Base-by-base conservation (phyloP, 169 alveolate genomes). In the Eimeria sp. region DNA sequence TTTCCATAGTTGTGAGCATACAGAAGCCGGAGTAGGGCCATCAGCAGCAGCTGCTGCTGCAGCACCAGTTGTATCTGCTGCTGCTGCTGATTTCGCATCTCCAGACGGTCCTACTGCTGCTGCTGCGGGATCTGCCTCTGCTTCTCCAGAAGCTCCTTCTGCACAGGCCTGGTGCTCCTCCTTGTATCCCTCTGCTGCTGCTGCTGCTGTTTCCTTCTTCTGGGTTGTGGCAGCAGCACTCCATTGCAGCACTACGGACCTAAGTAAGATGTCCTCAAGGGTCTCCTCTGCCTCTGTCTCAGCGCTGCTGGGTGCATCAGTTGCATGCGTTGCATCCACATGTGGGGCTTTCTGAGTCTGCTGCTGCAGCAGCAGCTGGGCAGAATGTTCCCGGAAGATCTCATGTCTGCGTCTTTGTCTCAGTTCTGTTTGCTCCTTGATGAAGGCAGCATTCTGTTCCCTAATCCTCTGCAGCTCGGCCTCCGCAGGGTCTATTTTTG, bases 211-310 rank as follows among this genome's bases (percentile, higher is more conserved):
- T 18, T 49, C n/a, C 72, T 6, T 16, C 9, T 34, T 22, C 72
- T 5, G 75, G 40, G 40, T 34, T 34, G 40, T 16, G 47, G 78
- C 67, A 30, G 63, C 84, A 49, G 27, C 27, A 34, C n/a, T 72
- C 96, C 96, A 93, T 45, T 63, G 80, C 51, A 93, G 75, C 75
- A 80, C 72, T 43, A 93, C 80, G 49, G 96, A 93, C 70, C 96
- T 73, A 4, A 3, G 10, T 47, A 93, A 51, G 57, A 93, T 45
- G 27, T 80, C 96, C 14, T 80, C 94, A n/a, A 65, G 2, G 5
- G 73, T 73, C 25, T 93, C 96, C 73, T 65, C 95, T 18, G 86
- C 57, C 86, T 45, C 95, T 43, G 86, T 80, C 72, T 88, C 72
- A 67, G 72, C 86, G 57, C 63, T 14, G 4, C 20, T 51, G 27